phyloP scores from a whole-genome alignment of 1,284 basidiomycete species.

The Fomitiporia mediterranea region DNA sequence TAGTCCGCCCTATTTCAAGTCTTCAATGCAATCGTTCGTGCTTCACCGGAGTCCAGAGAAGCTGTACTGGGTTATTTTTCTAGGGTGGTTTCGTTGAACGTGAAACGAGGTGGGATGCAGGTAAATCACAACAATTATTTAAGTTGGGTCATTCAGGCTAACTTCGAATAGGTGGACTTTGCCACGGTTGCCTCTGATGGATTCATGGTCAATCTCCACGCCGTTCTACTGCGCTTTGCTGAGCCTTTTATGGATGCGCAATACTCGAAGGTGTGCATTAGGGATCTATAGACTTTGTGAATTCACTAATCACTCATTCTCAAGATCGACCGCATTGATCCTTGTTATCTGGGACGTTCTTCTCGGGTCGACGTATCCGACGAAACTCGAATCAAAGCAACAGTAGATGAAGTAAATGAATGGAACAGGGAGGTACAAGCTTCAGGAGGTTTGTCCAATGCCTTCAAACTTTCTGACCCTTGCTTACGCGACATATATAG shows the following conservation, averaged over 20 bases:
- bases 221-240: slow-evolving; percentile 81
- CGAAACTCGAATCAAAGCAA: slow-evolving; percentile 89
- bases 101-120: slow-evolving; percentile 86
- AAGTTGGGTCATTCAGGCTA: slow-evolving; percentile 3
- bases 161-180: slow-evolving; percentile 61
- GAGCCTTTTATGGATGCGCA: slow-evolving; percentile 95
- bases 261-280: slow-evolving; percentile 71
- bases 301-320: neutral
- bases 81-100: slow-evolving; percentile 71
- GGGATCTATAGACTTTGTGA: neutral
- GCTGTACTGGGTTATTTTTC: slow-evolving; percentile 84
- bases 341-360: slow-evolving; percentile 73
- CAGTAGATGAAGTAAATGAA: slow-evolving; percentile 73
- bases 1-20: slow-evolving; percentile 82
- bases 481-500: slow-evolving; percentile 29
- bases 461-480: neutral
- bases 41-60: slow-evolving; percentile 77
- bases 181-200: slow-evolving; percentile 86
- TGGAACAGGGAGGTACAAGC: slow-evolving; percentile 58
- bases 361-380: slow-evolving; percentile 73
- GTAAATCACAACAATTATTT: slow-evolving; percentile 34
- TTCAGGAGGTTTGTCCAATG: slow-evolving; percentile 35
- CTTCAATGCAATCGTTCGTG: slow-evolving; percentile 84
- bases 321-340: slow-evolving; percentile 90
- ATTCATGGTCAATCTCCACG: slow-evolving; percentile 90